Evolutionary conservation across 2,329 filamentous ascomycete species (phyloP), one percentile per base, ranked within the genome.

Genomic region (Fusarium sp.): DNA sequence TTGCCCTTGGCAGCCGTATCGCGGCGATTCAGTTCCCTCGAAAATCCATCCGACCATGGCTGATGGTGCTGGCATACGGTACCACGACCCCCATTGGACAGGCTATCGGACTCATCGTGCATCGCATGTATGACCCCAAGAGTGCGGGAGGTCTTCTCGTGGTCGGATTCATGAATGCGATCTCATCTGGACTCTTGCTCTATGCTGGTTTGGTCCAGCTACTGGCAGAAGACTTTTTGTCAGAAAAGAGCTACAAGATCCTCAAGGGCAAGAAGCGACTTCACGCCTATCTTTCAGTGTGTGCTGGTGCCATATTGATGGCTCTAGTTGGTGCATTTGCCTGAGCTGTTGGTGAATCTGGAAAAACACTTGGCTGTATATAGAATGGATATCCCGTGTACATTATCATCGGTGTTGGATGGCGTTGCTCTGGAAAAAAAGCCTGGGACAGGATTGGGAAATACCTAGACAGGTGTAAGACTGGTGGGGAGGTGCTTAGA

Each of bases 161-260:
- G 84, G 94, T 97, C 7, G 95, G 95, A 9, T 90, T 95, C 80
- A 97, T 96, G 88, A 97, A 97, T 78, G 94, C 94, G 43, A 93
- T 97, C 61, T 95, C 93, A 11, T 92, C 92, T 60, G 95, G 95
- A 0, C 85, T 97, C 60, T 83, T 97, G 31, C 86, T 97, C 5
- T 97, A 96, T 80, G 94, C 95, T 0, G 94, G 94, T 0, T 84
- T 97, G 50, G 95, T 97, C 5, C 94, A 97, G 83, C 86, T 97
- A 22, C 86, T 97, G 56, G 93, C 94, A 0, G 94, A 97, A 82
- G 95, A 97, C 78, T 97, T 97, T 76, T 79, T 95, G 69, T 91
- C 90, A 14, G 92, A 94, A 75, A 92, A 93, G 85, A 94, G 92
- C 81, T 94, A 93, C 86, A 88, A 87, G 76, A 85, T 89, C 22